These are phyloP conservation scores for Solanum lycopersicoides DNA, from an alignment of 257 asterid species.

Conservation along the genomic window DNA sequence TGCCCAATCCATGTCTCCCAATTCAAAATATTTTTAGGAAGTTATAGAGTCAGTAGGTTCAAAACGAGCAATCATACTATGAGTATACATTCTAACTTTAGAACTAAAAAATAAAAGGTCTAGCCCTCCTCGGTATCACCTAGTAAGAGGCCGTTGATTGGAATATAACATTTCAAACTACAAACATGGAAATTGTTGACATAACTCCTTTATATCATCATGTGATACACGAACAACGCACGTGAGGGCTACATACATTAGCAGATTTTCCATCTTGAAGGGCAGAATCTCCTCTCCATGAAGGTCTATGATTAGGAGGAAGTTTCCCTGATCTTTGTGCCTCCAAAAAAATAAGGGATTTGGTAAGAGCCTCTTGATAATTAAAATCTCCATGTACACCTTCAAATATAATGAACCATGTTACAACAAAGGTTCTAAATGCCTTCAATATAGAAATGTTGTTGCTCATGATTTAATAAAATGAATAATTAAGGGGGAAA, in stretches of 20 bases:
- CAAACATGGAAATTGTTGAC: background rate
- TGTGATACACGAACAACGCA: background rate
- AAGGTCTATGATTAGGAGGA: slow-evolving; percentile 40
- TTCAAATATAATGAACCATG: background rate
- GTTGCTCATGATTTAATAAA: background rate
- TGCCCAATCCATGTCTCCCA: background rate
- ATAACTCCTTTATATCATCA: background rate
- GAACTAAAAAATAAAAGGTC: too few species aligned
- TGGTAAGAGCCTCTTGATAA: slow-evolving; percentile 49
- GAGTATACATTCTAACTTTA: background rate
- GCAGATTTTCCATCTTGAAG: slow-evolving; percentile 58
- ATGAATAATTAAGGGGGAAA: background rate
- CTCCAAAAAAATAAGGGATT: slow-evolving; percentile 69
- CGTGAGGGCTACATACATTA: slow-evolving; percentile 17
- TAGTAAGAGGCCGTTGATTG: background rate
- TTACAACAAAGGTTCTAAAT: background rate
- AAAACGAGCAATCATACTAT: too few species aligned
- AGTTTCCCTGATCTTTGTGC: slow-evolving; percentile 92
- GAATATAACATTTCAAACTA: background rate
- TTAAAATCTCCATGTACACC: slow-evolving; percentile 23
- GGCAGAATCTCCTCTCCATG: slow-evolving; percentile 85
- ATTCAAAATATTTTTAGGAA: background rate
- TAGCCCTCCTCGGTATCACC: background rate
- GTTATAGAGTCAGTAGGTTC: background rate
- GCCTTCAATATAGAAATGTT: background rate